Conservation (phyloP, 1,284 basidiomycete species). For the Microbotryomycetes sp. region DNA sequence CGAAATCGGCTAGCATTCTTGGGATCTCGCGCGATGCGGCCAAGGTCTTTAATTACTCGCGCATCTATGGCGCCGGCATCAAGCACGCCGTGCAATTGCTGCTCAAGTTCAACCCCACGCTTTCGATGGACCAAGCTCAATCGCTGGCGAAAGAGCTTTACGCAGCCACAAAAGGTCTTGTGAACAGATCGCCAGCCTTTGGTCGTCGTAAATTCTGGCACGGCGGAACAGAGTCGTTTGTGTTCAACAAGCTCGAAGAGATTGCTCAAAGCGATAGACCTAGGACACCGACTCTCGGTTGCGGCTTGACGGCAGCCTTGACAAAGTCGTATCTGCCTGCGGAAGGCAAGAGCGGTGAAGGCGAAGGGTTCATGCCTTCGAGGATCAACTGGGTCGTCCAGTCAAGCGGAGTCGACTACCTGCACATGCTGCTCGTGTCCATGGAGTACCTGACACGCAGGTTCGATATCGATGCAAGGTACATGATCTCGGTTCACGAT, state of each 20-base stretch:
- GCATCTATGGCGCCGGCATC: conserved; percentile 97
- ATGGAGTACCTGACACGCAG: conserved; percentile 81
- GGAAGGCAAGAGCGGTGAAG: conserved; percentile 50
- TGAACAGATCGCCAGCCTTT: conserved; percentile 35
- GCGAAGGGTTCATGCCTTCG: conserved; percentile 85
- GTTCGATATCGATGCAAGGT: conserved; percentile 83
- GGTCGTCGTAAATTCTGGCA: conserved; percentile 76
- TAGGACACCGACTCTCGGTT: conserved; percentile 85
- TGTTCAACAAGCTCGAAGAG: conserved; percentile 99
- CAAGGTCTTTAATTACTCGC: conserved; percentile 98
- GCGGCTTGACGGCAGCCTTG: conserved; percentile 86
- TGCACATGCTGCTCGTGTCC: conserved; percentile 88
- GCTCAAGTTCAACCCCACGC: conserved; percentile 73
- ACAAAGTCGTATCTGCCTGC: conserved; percentile 78
- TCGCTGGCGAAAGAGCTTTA: conserved; percentile 80
- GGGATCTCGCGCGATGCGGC: conserved; percentile 91
- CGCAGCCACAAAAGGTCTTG: conserved; percentile 76
- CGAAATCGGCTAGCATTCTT: conserved; percentile 89
- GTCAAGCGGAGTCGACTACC: conserved; percentile 95
- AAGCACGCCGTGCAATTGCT: conserved; percentile 85
- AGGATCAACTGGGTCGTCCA: conserved; percentile 99
- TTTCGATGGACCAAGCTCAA: conserved; percentile 71
- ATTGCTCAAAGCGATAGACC: conserved; percentile 84
- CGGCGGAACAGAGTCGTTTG: conserved; percentile 89
- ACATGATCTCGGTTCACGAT: conserved; percentile 95